Evolutionary conservation across 495 filamentous ascomycete genomes (phyloP).

Genomic region (Alectoria sarmentosa): DNA sequence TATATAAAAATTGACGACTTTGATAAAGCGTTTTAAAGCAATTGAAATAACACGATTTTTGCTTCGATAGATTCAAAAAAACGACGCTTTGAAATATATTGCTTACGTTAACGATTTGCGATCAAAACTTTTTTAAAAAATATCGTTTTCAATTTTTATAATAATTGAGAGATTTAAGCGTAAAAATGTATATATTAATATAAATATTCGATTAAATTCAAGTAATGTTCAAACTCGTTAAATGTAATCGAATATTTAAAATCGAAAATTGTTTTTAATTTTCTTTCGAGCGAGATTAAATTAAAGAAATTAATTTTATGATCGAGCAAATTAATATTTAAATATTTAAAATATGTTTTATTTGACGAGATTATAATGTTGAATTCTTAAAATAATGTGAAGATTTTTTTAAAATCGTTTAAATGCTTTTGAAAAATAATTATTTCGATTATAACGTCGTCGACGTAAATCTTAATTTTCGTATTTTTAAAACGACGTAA

Average conservation of each 20-base stretch:
- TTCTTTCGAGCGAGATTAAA: background rate
- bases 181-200: no score
- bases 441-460: no score
- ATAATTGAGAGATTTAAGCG: background rate
- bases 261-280: background rate
- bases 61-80: background rate
- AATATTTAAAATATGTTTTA: no score
- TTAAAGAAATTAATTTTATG: no score
- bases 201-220: no score
- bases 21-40: constrained; percentile 1
- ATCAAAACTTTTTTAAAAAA: constrained; percentile 2
- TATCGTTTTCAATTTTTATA: constrained; percentile 7
- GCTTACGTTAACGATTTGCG: background rate
- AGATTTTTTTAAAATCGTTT: no score
- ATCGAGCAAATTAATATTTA: no score
- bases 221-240: background rate
- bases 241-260: background rate
- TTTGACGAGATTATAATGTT: background rate
- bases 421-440: no score
- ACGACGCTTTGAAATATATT: background rate
- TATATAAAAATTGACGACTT: background rate
- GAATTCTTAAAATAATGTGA: background rate
- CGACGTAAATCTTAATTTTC: no score
- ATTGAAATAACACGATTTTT: background rate
- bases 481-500: no score